Percentiles rank a stretch among this genome's conserved stretches.
Evolutionary conservation across 495 filamentous ascomycete species (phyloP).

Genomic region (Neurospora hispaniola): DNA sequence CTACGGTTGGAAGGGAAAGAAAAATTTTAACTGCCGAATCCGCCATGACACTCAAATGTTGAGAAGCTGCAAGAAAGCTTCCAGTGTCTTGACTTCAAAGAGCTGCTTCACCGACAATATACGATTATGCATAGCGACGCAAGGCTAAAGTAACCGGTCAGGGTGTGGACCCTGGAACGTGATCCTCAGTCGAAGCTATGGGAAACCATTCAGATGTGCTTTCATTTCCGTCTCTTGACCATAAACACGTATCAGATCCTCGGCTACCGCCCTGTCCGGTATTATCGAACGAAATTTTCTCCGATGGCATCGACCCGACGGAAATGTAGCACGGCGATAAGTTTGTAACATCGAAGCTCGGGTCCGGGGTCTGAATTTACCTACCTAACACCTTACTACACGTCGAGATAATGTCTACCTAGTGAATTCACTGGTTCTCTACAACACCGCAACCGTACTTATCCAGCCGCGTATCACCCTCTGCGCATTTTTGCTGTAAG

Average conservation of each 20-base stretch:
- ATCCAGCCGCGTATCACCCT: background rate
- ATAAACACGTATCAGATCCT: slow-evolving; percentile 1
- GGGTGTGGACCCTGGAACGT: slow-evolving; percentile 11
- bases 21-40: background rate
- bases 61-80: background rate
- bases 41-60: background rate
- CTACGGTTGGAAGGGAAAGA: background rate
- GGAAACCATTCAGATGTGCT: background rate
- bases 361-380: background rate
- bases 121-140: slow-evolving; percentile 22
- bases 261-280: slow-evolving; percentile 9
- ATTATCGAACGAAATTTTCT: slow-evolving; percentile 11
- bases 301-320: slow-evolving; percentile 1
- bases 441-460: background rate
- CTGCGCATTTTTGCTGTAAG: background rate
- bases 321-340: background rate
- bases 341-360: background rate
- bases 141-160: slow-evolving; percentile 21
- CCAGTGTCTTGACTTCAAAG: slow-evolving; percentile 8
- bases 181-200: background rate
- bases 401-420: background rate
- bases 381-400: background rate
- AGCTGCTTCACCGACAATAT: slow-evolving; percentile 16
- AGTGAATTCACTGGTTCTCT: background rate
- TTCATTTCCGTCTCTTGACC: background rate